These are phyloP conservation scores for Starmera amethionina DNA, from an alignment of 805 yeast genomes.

Conservation along the genomic window DNA sequence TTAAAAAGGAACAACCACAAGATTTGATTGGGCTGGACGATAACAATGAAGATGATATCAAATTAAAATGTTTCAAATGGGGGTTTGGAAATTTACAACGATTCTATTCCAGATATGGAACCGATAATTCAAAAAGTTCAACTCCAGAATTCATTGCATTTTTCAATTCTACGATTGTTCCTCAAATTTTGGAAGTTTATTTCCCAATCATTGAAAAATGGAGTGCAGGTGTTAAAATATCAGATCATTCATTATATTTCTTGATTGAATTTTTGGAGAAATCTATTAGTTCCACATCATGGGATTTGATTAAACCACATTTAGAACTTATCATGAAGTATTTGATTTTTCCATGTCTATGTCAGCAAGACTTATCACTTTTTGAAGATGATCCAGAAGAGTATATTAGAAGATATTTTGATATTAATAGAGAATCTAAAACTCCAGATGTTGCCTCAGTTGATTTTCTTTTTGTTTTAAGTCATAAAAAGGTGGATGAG, in stretches of 20 bases:
- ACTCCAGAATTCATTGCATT: conserved; percentile 42
- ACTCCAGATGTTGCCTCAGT: conserved; percentile 79
- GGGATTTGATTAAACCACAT: conserved; percentile 57
- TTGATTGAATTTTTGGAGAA: conserved; percentile 57
- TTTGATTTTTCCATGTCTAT: conserved; percentile 65
- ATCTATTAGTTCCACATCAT: conserved; percentile 45
- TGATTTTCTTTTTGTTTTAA: conserved; percentile 56
- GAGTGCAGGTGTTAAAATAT: conserved; percentile 47
- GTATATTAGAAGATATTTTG: conserved; percentile 68
- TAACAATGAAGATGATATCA: conserved; percentile 37
- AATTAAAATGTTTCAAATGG: conserved; percentile 83
- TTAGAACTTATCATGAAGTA: conserved; percentile 54
- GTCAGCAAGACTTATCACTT: conserved; percentile 61
- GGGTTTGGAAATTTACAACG: conserved; percentile 69
- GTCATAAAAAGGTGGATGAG: conserved; percentile 42
- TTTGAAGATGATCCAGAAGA: conserved; percentile 86
- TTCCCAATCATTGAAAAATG: conserved; percentile 36
- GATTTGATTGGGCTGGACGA: conserved; percentile 25
- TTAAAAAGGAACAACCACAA: conserved; percentile 44
- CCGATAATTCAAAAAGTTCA: conserved; percentile 24
- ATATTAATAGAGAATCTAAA: conserved; percentile 47
- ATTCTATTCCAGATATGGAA: conserved; percentile 50
- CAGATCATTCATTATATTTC: conserved; percentile 52
- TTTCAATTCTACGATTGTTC: conserved; percentile 50
- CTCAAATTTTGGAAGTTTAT: conserved; percentile 58